A percentile compares a stretch with the other conserved stretches of the same genome.
Conservation (phyloP, 2,329 filamentous ascomycete species). For the Penicillium fuscoglaucum region DNA sequence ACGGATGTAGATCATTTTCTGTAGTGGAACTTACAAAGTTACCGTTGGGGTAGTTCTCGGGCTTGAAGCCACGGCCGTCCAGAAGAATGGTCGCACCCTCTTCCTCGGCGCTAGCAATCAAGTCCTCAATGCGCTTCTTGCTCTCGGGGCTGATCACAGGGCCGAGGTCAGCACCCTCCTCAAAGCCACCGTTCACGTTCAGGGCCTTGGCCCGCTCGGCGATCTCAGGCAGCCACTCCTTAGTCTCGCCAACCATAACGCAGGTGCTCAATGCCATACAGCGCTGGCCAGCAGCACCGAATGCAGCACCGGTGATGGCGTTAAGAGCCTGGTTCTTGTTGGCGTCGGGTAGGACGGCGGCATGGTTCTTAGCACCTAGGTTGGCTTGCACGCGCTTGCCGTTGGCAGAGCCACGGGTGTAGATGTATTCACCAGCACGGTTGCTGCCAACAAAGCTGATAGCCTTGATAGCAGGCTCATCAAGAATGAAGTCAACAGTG, state of each 20-base stretch:
- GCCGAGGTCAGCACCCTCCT: constrained; percentile 63
- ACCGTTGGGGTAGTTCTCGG: constrained; percentile 64
- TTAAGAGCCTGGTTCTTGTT: constrained; percentile 69
- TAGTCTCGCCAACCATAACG: constrained; percentile 65
- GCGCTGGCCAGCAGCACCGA: constrained; percentile 67
- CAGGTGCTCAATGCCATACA: constrained; percentile 69
- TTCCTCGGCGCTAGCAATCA: constrained; percentile 62
- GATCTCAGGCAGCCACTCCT: constrained; percentile 65
- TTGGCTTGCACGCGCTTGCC: constrained; percentile 71
- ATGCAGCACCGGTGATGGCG: constrained; percentile 66
- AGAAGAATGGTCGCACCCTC: constrained; percentile 65
- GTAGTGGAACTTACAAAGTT: constrained; percentile 57
- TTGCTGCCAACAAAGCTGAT: constrained; percentile 69
- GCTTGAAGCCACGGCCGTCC: constrained; percentile 62
- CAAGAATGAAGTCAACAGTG: constrained; percentile 69
- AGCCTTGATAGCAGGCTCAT: constrained; percentile 68
- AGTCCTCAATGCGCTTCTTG: constrained; percentile 62
- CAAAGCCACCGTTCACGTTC: constrained; percentile 63
- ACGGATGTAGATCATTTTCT: neutral
- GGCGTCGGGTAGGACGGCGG: constrained; percentile 65
- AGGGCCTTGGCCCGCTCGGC: constrained; percentile 62
- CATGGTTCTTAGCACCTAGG: constrained; percentile 70
- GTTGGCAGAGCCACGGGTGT: constrained; percentile 64
- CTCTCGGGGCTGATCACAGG: constrained; percentile 64
- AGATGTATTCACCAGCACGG: constrained; percentile 69